These are phyloP conservation scores for Glomus cerebriforme DNA, from an alignment of 192 early-diverging fungal genomes.

Conservation along the genomic window DNA sequence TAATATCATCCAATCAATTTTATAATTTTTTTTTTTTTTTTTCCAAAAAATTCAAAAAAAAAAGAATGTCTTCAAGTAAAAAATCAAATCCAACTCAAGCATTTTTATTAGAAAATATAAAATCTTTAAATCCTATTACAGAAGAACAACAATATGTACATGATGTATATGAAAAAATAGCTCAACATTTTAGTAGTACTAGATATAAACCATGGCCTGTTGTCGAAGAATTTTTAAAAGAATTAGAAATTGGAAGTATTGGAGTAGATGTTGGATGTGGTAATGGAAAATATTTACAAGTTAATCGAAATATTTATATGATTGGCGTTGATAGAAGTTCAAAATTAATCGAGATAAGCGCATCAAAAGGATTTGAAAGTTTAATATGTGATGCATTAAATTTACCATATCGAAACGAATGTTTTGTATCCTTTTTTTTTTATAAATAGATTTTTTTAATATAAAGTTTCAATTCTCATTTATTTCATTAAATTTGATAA, in stretches of 20 bases:
- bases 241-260: constrained; percentile 64
- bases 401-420: constrained; percentile 68
- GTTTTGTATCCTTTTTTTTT: constrained; percentile 63
- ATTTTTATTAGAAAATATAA: neutral
- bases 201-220: constrained; percentile 99
- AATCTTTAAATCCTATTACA: constrained; percentile 11
- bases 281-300: constrained; percentile 96
- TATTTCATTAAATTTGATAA: too few relatives aligned
- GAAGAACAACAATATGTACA: constrained; percentile 87
- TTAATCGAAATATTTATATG: constrained; percentile 79
- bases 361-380: constrained; percentile 74
- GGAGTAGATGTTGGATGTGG: constrained; percentile 97
- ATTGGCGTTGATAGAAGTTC: constrained; percentile 87
- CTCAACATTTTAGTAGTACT: constrained; percentile 90
- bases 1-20: too few relatives aligned
- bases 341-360: constrained; percentile 75
- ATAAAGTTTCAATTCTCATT: too few relatives aligned
- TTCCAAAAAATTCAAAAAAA: neutral
- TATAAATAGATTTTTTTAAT: constrained; percentile 3
- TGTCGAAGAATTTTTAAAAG: constrained; percentile 78
- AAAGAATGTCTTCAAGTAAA: neutral
- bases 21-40: too few relatives aligned
- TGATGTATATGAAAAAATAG: constrained; percentile 90
- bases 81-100: neutral
- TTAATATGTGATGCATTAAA: constrained; percentile 79